Evolutionary conservation across 1,284 basidiomycete species (phyloP).

Genomic region (Psilocybe mexicana): DNA sequence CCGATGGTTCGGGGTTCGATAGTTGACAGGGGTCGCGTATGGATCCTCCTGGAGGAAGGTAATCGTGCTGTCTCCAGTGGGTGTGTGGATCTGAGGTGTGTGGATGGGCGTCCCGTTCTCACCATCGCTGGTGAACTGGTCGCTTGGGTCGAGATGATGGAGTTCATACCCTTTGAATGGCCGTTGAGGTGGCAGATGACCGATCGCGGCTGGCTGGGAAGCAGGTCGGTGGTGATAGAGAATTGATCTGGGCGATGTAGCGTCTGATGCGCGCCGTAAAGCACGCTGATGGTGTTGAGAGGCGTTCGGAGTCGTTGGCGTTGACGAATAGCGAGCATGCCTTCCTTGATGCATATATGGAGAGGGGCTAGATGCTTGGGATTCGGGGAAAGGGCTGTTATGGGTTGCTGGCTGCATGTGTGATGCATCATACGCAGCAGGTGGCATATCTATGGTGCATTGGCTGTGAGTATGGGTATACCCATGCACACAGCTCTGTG

Average conservation of each 20-base stretch:
- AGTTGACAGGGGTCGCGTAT: not conserved
- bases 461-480: constrained; percentile 14
- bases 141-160: constrained; percentile 9
- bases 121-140: constrained; percentile 1
- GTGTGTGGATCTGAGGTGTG: not conserved
- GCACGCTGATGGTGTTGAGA: not conserved
- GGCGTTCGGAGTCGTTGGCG: constrained; percentile 8
- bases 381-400: not conserved
- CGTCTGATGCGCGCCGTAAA: not conserved
- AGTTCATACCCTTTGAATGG: constrained; percentile 4
- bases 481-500: constrained; percentile 7
- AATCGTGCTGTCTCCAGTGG: constrained; percentile 9
- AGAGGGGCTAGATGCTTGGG: not conserved
- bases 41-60: constrained; percentile 12
- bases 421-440: not conserved
- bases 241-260: not conserved
- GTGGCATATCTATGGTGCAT: constrained; percentile 5
- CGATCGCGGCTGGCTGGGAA: constrained; percentile 13
- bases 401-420: not conserved
- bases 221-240: constrained; percentile 11
- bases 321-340: constrained; percentile 4
- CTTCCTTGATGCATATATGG: constrained; percentile 2
- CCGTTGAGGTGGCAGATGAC: constrained; percentile 10
- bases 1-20: not conserved
- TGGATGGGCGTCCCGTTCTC: not conserved